phyloP scores from a whole-genome alignment of 2,329 filamentous ascomycete species.

The Nectriaceae sp. region DNA sequence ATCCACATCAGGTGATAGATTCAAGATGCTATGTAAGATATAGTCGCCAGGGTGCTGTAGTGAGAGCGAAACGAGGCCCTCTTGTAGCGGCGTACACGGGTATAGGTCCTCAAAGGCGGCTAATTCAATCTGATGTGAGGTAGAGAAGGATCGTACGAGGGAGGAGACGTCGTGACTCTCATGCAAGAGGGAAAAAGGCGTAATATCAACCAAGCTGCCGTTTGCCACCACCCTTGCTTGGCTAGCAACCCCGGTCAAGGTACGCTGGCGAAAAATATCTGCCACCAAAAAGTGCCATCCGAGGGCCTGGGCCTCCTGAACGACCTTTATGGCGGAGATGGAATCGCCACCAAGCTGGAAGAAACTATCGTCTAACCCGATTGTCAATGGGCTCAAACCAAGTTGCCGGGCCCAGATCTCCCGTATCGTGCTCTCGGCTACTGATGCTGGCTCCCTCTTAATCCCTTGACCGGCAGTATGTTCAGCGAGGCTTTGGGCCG shows the following conservation, averaged over 20 bases:
- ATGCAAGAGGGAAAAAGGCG: too few relatives aligned
- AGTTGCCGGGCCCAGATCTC: constrained; percentile 17
- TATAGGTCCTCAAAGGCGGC: neutral
- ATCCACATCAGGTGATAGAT: constrained; percentile 4
- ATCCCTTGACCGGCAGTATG: neutral
- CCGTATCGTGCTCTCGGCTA: neutral
- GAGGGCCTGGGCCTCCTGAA: constrained; percentile 8
- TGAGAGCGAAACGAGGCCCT: constrained; percentile 16
- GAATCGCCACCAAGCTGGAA: constrained; percentile 31
- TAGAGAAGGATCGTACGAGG: too few relatives aligned
- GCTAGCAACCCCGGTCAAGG: neutral
- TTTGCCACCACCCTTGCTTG: too few relatives aligned
- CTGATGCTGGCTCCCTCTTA: neutral
- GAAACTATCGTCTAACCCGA: constrained; percentile 34
- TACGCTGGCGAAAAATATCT: constrained; percentile 10
- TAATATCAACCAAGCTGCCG: too few relatives aligned
- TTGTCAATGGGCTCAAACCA: constrained; percentile 12
- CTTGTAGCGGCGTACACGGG: neutral
- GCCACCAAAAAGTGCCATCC: constrained; percentile 4
- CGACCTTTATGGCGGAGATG: constrained; percentile 24
- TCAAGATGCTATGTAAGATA: constrained; percentile 11
- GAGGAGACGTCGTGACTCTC: too few relatives aligned
- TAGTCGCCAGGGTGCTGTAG: constrained; percentile 19
- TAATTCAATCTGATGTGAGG: too few relatives aligned
- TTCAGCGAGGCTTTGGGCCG: too few relatives aligned